These are phyloP conservation scores for Radiomyces spectabilis DNA, from an alignment of 192 early-diverging fungal genomes.

Conservation along the genomic window DNA sequence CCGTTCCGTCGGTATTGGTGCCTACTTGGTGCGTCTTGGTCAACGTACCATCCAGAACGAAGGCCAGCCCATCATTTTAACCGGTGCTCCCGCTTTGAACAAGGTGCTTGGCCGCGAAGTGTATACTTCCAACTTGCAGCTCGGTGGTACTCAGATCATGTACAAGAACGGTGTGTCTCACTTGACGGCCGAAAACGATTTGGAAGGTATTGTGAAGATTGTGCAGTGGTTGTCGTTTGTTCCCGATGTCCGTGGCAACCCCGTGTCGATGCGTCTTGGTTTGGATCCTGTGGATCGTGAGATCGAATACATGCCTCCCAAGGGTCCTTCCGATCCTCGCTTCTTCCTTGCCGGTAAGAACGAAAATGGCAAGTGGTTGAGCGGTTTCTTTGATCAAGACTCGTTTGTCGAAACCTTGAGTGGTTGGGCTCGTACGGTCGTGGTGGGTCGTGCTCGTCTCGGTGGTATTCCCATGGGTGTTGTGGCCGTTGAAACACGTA, in stretches of 20 bases:
- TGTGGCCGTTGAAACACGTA: conserved; percentile 93
- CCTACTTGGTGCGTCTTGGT: conserved; percentile 96
- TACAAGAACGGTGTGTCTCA: conserved; percentile 98
- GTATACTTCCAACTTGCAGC: conserved; percentile 95
- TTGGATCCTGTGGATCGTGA: conserved; percentile 75
- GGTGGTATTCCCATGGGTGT: conserved; percentile 97
- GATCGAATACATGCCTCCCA: conserved; percentile 77
- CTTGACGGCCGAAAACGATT: conserved; percentile 91
- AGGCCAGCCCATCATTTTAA: conserved; percentile 97
- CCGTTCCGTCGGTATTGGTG: conserved; percentile 97
- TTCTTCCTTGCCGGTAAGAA: conserved; percentile 77
- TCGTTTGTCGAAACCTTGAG: conserved; percentile 94
- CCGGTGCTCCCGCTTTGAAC: conserved; percentile 94
- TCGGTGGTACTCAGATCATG: conserved; percentile 99
- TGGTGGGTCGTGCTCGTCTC: conserved; percentile 86
- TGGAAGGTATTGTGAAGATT: conserved; percentile 87
- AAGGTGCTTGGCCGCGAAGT: conserved; percentile 98
- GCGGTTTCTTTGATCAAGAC: conserved; percentile 96
- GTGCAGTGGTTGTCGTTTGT: conserved; percentile 92
- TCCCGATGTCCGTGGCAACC: conserved; percentile 63
- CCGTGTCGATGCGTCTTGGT: conserved; percentile 53
- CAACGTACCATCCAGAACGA: conserved; percentile 97
- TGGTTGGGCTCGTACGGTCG: conserved; percentile 96
- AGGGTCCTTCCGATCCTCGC: conserved; percentile 85
- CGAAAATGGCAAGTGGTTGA: conserved; percentile 63